phyloP scores from a whole-genome alignment of 306 rosid species.

The Castanopsis chinensis region DNA sequence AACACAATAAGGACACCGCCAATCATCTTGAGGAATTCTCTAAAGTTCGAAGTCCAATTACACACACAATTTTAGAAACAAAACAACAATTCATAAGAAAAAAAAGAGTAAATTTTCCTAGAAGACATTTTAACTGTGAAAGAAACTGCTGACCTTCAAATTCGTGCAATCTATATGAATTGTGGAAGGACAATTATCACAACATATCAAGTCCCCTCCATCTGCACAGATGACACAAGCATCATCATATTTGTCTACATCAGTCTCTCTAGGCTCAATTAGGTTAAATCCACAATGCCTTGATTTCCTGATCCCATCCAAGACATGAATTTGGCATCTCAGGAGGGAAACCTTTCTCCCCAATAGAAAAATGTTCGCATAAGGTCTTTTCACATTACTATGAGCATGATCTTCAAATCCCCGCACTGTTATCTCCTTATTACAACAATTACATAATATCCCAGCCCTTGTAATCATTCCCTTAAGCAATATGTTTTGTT shows the following conservation, averaged over 20 bases:
- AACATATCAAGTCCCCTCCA: conserved; percentile 41
- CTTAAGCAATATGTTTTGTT: background rate
- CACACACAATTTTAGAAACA: background rate
- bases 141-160: conserved; percentile 27
- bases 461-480: conserved; percentile 24
- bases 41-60: conserved; percentile 1
- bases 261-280: background rate
- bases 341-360: background rate
- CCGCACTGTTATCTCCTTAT: conserved; percentile 15
- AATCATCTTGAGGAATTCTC: conserved; percentile 29
- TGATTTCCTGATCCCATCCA: background rate
- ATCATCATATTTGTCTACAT: conserved; percentile 23
- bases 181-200: conserved; percentile 34
- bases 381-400: conserved; percentile 17
- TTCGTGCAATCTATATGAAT: conserved; percentile 29
- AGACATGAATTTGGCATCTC: conserved; percentile 11
- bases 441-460: conserved; percentile 41
- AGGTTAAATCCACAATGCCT: background rate
- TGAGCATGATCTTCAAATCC: conserved; percentile 36
- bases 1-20: conserved; percentile 41
- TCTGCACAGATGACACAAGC: conserved; percentile 39
- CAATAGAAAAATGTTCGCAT: conserved; percentile 5
- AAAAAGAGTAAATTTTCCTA: background rate
- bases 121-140: background rate
- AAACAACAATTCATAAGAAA: background rate